Percentiles rank a stretch among this genome's conserved stretches.
Evolutionary conservation across 2,329 filamentous ascomycete genomes (phyloP).

Genomic region (Phyllosticta ampelicida): DNA sequence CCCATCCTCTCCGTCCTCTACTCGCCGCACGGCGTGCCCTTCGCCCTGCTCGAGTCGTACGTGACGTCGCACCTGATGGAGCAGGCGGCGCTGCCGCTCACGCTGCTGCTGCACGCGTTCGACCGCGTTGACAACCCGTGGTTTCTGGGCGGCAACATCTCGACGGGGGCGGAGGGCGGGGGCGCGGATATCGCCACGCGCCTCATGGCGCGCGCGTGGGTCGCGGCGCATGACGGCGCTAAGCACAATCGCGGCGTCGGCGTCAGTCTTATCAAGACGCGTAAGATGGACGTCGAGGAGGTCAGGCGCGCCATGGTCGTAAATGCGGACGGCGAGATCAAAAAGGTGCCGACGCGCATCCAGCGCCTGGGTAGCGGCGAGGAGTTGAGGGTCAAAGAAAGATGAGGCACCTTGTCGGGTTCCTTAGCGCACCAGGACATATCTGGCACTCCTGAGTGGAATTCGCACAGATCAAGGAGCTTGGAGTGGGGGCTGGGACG

Average conservation of each 20-base stretch:
- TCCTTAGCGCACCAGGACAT: too few relatives aligned
- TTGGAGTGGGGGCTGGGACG: too few relatives aligned
- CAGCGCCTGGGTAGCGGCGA: slow-evolving; percentile 1
- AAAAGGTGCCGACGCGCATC: slow-evolving; percentile 1
- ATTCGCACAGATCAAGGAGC: too few relatives aligned
- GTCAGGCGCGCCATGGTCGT: slow-evolving; percentile 30
- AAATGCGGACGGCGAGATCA: slow-evolving; percentile 7
- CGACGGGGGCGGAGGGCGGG: slow-evolving; percentile 41
- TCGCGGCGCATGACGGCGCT: slow-evolving; percentile 51
- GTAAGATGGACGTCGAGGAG: slow-evolving; percentile 35
- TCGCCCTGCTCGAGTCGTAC: slow-evolving; percentile 44
- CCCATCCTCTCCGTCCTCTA: slow-evolving; percentile 51
- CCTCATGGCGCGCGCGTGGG: slow-evolving; percentile 47
- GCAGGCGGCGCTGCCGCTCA: slow-evolving; percentile 50
- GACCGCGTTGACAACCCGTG: slow-evolving; percentile 49
- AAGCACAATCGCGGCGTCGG: slow-evolving; percentile 46
- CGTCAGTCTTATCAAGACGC: slow-evolving; percentile 40
- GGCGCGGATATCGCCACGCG: slow-evolving; percentile 47
- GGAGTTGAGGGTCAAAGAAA: background rate
- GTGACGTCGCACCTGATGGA: slow-evolving; percentile 45
- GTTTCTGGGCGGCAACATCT: slow-evolving; percentile 51
- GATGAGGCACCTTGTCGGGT: too few relatives aligned
- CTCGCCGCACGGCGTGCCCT: slow-evolving; percentile 52
- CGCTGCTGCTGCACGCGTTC: slow-evolving; percentile 54
- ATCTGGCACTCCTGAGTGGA: too few relatives aligned